Evolutionary conservation across 139 green algal species (phyloP).

Genomic region (Chlamydomonas sp.): DNA sequence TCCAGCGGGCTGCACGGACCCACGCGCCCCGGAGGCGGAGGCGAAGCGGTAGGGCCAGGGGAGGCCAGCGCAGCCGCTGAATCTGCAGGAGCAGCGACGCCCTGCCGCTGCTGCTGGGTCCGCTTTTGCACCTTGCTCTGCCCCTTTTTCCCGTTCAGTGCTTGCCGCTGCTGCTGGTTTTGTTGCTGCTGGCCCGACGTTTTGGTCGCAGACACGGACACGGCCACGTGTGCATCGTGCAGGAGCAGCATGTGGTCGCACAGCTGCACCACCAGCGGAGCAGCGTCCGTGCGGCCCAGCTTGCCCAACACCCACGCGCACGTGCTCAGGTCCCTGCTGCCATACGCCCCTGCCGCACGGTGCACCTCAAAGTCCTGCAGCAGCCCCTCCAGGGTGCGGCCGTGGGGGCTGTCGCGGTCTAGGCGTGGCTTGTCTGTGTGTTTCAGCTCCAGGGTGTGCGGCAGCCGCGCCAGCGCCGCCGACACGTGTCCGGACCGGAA

Average conservation of each 20-base stretch:
- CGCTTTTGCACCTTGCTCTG: neutral
- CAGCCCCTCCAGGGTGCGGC: neutral
- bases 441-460: neutral
- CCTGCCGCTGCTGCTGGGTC: neutral
- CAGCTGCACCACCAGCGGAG: neutral
- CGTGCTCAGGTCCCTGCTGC: constrained; percentile 17
- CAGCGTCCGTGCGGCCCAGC: neutral
- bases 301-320: constrained; percentile 38
- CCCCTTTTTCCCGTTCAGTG: no score
- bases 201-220: neutral
- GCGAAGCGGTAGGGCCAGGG: no score
- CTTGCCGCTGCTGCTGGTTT: neutral
- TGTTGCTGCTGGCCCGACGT: neutral
- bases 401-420: neutral
- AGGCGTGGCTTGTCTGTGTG: neutral
- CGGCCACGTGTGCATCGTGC: neutral
- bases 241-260: neutral
- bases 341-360: neutral
- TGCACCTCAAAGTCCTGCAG: neutral
- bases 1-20: neutral
- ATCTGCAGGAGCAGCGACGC: neutral
- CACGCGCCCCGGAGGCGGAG: neutral
- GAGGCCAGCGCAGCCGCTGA: no score
- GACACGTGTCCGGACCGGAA: constrained; percentile 4
- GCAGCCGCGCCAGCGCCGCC: neutral